Evolutionary conservation across 2,329 filamentous ascomycete species (phyloP).

Genomic region (Mariannaea elegans): DNA sequence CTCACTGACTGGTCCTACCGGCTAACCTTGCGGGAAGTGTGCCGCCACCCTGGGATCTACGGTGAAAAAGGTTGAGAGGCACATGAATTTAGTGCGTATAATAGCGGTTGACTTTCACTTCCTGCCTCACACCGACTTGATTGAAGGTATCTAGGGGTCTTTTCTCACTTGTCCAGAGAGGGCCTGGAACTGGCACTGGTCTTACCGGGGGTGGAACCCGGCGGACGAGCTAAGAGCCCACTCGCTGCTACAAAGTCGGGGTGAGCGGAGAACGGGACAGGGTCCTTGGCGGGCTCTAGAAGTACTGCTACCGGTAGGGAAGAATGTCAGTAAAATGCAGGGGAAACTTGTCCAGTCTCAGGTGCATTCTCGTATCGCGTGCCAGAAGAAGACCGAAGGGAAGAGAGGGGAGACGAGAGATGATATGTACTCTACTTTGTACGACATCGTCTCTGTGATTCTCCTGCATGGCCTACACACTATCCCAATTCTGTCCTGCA

Average conservation of each 20-base stretch:
- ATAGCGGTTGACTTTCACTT: background rate
- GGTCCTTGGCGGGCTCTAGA: background rate
- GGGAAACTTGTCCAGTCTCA: too few species aligned
- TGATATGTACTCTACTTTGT: background rate
- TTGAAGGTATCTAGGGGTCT: background rate
- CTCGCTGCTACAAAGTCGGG: background rate
- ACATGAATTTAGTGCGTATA: background rate
- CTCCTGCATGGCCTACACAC: background rate
- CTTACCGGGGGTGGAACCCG: background rate
- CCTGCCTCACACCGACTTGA: background rate
- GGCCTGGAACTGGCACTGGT: background rate
- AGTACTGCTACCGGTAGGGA: too few species aligned
- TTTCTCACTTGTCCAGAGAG: too few species aligned
- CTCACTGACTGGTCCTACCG: too few species aligned
- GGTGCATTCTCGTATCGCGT: too few species aligned
- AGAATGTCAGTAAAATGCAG: too few species aligned
- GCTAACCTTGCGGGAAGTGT: too few species aligned
- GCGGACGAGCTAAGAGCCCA: background rate
- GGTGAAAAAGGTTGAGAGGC: background rate
- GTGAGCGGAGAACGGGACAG: background rate
- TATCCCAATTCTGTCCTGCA: too few species aligned
- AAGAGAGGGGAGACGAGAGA: background rate
- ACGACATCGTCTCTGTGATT: background rate
- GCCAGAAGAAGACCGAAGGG: background rate
- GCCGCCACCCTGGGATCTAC: slow-evolving; percentile 3